These are phyloP conservation scores for Fraxinus quadrangulata DNA, from an alignment of 257 asterid species.

Conservation along the genomic window DNA sequence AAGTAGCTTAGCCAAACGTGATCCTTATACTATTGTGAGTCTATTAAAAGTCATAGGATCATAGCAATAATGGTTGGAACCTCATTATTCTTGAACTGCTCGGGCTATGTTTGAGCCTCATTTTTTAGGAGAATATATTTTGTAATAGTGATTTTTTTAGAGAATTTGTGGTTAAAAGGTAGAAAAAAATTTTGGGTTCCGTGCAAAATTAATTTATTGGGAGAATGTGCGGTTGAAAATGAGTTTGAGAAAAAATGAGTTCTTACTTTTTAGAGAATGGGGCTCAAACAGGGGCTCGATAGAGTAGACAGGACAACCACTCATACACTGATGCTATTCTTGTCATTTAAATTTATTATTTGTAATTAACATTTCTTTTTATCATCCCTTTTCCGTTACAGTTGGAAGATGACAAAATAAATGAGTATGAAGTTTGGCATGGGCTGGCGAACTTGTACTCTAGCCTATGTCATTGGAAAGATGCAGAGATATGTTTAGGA, in stretches of 20 bases:
- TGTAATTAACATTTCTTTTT: not conserved
- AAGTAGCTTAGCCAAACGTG: not conserved
- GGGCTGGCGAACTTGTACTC: slow-evolving; percentile 90
- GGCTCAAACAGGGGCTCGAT: not conserved
- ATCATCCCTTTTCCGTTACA: slow-evolving; percentile 30
- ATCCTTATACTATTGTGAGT: slow-evolving; percentile 6
- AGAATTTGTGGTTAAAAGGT: too few relatives aligned
- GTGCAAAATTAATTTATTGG: too few relatives aligned
- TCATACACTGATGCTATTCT: slow-evolving; percentile 8
- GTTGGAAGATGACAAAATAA: slow-evolving; percentile 72
- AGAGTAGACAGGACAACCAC: not conserved
- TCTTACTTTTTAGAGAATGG: too few relatives aligned
- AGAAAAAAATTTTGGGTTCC: too few relatives aligned
- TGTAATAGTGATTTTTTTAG: too few relatives aligned
- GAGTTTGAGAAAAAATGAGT: too few relatives aligned
- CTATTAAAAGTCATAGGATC: not conserved
- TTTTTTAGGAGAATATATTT: too few relatives aligned
- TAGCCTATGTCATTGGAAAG: slow-evolving; percentile 89
- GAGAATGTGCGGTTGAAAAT: too few relatives aligned
- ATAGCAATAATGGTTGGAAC: not conserved
- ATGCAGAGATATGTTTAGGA: slow-evolving; percentile 83
- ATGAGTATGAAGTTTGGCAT: slow-evolving; percentile 94
- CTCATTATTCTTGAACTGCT: slow-evolving; percentile 4
- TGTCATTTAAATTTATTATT: slow-evolving; percentile 18
- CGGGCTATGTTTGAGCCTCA: too few relatives aligned